A percentile compares a stretch with the other conserved stretches of the same genome.
Conservation (phyloP, 768 basidiomycete species). For the Lepiota venenata region DNA sequence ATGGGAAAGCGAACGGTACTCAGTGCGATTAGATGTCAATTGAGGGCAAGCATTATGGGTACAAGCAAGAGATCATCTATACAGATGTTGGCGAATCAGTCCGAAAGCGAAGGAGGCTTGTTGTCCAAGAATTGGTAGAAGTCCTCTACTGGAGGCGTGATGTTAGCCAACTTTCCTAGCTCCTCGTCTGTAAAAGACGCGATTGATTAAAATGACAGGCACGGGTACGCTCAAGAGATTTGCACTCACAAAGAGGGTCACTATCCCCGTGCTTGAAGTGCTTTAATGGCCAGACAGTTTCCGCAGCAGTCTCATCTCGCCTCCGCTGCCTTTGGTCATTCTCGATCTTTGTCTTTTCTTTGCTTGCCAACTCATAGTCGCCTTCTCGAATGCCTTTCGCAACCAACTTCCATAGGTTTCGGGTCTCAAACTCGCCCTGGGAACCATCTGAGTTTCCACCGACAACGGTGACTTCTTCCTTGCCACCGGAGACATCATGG, state of each 20-base stretch:
- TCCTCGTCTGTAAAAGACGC: slow-evolving; percentile 49
- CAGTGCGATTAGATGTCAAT: too few relatives aligned
- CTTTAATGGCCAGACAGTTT: slow-evolving; percentile 68
- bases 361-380: slow-evolving; percentile 88
- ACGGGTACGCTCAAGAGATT: neutral
- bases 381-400: slow-evolving; percentile 89
- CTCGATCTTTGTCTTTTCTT: slow-evolving; percentile 92
- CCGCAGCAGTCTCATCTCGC: slow-evolving; percentile 75
- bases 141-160: slow-evolving; percentile 71
- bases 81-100: neutral
- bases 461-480: slow-evolving; percentile 63
- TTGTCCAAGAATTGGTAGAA: slow-evolving; percentile 68
- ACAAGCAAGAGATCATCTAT: too few relatives aligned
- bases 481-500: slow-evolving; percentile 73
- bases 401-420: slow-evolving; percentile 81
- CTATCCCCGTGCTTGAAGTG: slow-evolving; percentile 71
- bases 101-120: slow-evolving; percentile 33
- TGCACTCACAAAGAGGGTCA: slow-evolving; percentile 68
- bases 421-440: slow-evolving; percentile 83
- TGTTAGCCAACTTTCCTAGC: slow-evolving; percentile 60
- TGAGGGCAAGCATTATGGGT: too few relatives aligned
- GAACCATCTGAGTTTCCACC: slow-evolving; percentile 50
- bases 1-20: too few relatives aligned
- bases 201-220: neutral
- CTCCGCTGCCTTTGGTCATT: slow-evolving; percentile 91